A percentile compares a stretch with the other conserved stretches of the same genome.
Conservation (phyloP, 176 grass and related monocot species). For the Oryza brachyantha region DNA sequence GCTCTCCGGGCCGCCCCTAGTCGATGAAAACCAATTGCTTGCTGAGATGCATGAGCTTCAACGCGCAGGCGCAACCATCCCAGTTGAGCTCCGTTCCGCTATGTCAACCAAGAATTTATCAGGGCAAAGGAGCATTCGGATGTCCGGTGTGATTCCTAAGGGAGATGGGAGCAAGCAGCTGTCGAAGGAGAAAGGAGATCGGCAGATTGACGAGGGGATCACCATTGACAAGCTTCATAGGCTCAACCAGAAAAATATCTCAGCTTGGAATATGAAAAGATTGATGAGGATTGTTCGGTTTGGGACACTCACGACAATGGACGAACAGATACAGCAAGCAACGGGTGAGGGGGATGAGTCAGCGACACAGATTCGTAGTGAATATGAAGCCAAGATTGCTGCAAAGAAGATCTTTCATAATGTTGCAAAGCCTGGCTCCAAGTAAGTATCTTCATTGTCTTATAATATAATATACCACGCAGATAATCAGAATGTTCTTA, state of each 20-base stretch:
- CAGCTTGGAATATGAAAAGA: slow-evolving; percentile 84
- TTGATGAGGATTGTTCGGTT: slow-evolving; percentile 72
- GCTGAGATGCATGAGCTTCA: slow-evolving; percentile 67
- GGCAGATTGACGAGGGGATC: slow-evolving; percentile 39
- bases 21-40: slow-evolving; percentile 56
- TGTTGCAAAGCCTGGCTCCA: slow-evolving; percentile 49
- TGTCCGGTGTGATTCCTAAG: slow-evolving; percentile 45
- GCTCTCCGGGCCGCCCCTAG: slow-evolving; percentile 59
- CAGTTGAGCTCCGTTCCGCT: slow-evolving; percentile 40
- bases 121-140: slow-evolving; percentile 30
- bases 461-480: no score
- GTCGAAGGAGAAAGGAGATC: slow-evolving; percentile 39
- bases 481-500: not conserved
- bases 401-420: slow-evolving; percentile 84
- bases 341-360: slow-evolving; percentile 51
- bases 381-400: slow-evolving; percentile 66
- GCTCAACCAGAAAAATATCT: slow-evolving; percentile 73
- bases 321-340: slow-evolving; percentile 60
- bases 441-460: slow-evolving; percentile 45
- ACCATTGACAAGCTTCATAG: slow-evolving; percentile 60
- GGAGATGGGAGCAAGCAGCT: slow-evolving; percentile 43
- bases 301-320: slow-evolving; percentile 57
- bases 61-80: slow-evolving; percentile 49
- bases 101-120: slow-evolving; percentile 44
- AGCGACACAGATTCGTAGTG: slow-evolving; percentile 55